Percentiles rank a stretch among this genome's conserved stretches.
Conservation (phyloP, 805 yeast species). For the Clavispora vitiphila region DNA sequence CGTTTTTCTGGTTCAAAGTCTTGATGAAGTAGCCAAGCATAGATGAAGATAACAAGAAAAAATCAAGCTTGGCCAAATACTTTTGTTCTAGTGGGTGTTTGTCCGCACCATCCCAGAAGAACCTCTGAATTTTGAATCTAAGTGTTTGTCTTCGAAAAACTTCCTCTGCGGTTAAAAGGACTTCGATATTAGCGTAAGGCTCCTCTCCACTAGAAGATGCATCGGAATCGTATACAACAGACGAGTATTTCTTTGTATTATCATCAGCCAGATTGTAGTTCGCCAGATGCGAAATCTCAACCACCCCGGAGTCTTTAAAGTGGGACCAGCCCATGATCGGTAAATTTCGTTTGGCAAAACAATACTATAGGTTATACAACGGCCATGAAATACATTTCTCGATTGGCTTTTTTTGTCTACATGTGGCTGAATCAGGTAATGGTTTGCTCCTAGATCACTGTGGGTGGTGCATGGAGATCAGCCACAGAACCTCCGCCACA, state of each 20-base stretch:
- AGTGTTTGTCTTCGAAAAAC: conserved; percentile 15
- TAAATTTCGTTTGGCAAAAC: too few relatives aligned
- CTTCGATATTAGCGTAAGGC: conserved; percentile 8
- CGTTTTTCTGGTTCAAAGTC: conserved; percentile 15
- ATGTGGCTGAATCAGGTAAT: neutral
- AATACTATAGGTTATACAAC: too few relatives aligned
- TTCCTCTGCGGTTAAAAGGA: conserved; percentile 15
- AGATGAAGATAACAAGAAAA: conserved; percentile 19
- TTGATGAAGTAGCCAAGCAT: conserved; percentile 18
- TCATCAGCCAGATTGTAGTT: neutral
- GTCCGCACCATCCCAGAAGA: conserved; percentile 35
- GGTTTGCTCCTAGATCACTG: too few relatives aligned
- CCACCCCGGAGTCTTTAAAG: neutral
- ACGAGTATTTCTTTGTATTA: neutral
- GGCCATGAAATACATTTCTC: too few relatives aligned
- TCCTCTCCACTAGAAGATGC: neutral
- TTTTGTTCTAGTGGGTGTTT: conserved; percentile 33
- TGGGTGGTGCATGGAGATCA: neutral
- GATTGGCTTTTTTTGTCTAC: too few relatives aligned
- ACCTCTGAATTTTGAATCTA: conserved; percentile 20
- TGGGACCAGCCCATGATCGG: too few relatives aligned
- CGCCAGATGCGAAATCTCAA: neutral
- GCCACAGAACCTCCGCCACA: neutral
- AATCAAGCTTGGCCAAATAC: conserved; percentile 31
- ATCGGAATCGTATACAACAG: neutral